Conservation (phyloP, 2,329 filamentous ascomycete genomes). For the Pseudogymnoascus pannorum region DNA sequence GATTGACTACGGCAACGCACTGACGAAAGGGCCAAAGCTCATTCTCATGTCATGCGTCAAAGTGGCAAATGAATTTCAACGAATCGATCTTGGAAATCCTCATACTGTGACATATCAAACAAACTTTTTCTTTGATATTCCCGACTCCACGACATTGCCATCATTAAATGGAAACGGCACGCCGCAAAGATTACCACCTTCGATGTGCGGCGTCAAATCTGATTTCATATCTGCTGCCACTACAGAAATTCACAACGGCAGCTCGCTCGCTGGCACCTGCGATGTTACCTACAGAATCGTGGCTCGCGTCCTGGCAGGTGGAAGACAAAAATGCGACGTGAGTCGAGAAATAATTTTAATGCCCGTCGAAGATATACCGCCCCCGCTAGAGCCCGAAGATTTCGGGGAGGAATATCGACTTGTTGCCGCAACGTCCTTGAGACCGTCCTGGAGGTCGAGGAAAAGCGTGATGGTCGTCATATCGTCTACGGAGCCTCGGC, state of each 20-base stretch:
- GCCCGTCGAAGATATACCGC: constrained; percentile 7
- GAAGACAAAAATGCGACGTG: background rate
- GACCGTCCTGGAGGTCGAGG: background rate
- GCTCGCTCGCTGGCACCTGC: background rate
- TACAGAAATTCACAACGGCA: background rate
- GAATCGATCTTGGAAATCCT: background rate
- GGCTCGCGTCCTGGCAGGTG: background rate
- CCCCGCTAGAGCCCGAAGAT: constrained; percentile 7
- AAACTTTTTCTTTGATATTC: constrained; percentile 8
- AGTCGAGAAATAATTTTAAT: constrained; percentile 7
- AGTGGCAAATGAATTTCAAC: constrained; percentile 6
- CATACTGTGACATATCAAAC: background rate
- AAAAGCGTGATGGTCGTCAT: background rate
- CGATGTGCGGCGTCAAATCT: background rate
- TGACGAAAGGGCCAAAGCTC: background rate
- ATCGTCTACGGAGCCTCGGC: background rate
- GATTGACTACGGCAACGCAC: background rate
- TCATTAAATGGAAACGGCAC: background rate
- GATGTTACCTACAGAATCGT: background rate
- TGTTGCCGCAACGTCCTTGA: background rate
- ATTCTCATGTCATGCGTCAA: constrained; percentile 7
- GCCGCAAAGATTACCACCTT: background rate
- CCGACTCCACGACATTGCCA: background rate
- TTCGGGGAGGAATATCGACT: constrained; percentile 7
- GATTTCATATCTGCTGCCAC: background rate